phyloP scores from a whole-genome alignment of 2,329 filamentous ascomycete species.

The Monilinia polystroma region DNA sequence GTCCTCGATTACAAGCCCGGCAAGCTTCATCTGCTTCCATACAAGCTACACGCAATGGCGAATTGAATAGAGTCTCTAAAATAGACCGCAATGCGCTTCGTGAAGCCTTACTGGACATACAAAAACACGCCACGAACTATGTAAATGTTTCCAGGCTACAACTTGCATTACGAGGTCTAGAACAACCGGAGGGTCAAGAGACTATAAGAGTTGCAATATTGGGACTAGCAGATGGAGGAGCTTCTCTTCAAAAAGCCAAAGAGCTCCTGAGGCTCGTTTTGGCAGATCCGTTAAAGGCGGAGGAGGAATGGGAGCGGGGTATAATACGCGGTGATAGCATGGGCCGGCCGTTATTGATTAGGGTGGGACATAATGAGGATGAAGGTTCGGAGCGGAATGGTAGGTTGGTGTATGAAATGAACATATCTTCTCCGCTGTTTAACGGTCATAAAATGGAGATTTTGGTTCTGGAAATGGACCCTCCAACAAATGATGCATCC shows the following conservation, averaged over 20 bases:
- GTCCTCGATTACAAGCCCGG: slow-evolving; percentile 20
- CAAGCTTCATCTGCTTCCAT: slow-evolving; percentile 24
- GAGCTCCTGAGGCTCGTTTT: slow-evolving; percentile 67
- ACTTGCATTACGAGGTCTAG: slow-evolving; percentile 65
- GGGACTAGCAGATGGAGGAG: slow-evolving; percentile 44
- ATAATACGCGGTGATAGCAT: slow-evolving; percentile 48
- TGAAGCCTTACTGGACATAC: slow-evolving; percentile 55
- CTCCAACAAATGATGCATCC: slow-evolving; percentile 47
- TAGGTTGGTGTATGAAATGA: slow-evolving; percentile 56
- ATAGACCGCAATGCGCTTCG: slow-evolving; percentile 32
- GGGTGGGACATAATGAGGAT: slow-evolving; percentile 46
- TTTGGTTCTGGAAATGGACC: slow-evolving; percentile 53
- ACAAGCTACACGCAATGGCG: slow-evolving; percentile 3
- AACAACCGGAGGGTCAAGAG: slow-evolving; percentile 56
- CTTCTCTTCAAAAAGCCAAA: slow-evolving; percentile 52
- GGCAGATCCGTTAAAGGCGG: slow-evolving; percentile 64
- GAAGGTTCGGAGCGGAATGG: slow-evolving; percentile 41
- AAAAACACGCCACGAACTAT: slow-evolving; percentile 59
- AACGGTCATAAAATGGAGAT: slow-evolving; percentile 65
- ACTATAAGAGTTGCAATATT: slow-evolving; percentile 59
- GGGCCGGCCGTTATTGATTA: slow-evolving; percentile 60
- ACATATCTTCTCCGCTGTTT: slow-evolving; percentile 61
- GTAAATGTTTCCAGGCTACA: slow-evolving; percentile 70
- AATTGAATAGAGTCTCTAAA: neutral
- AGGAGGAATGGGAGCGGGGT: slow-evolving; percentile 65